These are phyloP conservation scores for Aureobasidium namibiae DNA, from an alignment of 2,329 filamentous ascomycete genomes.

Conservation along the genomic window DNA sequence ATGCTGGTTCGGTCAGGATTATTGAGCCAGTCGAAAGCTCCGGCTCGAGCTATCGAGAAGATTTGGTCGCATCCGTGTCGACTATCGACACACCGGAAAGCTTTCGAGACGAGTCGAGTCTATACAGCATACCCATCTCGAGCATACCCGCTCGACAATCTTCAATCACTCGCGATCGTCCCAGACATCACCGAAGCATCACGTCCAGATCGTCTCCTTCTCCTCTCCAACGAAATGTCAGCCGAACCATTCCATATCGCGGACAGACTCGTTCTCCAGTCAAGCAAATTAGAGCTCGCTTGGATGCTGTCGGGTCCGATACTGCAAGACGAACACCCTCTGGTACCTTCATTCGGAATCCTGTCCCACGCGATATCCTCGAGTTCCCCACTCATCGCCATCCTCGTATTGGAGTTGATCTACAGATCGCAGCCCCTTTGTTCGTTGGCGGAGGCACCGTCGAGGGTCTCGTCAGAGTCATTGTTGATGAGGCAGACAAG, in stretches of 20 bases:
- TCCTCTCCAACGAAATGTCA: constrained; percentile 14
- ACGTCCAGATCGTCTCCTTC: constrained; percentile 8
- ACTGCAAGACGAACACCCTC: constrained; percentile 36
- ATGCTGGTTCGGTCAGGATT: constrained; percentile 22
- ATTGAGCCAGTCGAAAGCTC: constrained; percentile 12
- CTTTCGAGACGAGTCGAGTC: constrained; percentile 31
- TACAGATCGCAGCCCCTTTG: constrained; percentile 43
- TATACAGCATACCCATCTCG: constrained; percentile 37
- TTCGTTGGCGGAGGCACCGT: constrained; percentile 49
- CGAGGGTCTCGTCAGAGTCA: constrained; percentile 42
- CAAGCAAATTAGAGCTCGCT: constrained; percentile 32
- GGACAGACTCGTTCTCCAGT: constrained; percentile 43
- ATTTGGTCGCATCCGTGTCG: constrained; percentile 20
- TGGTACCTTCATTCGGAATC: constrained; percentile 41
- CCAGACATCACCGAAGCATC: neutral
- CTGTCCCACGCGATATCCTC: constrained; percentile 40
- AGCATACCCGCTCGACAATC: constrained; percentile 40
- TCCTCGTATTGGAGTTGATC: constrained; percentile 39
- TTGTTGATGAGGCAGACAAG: constrained; percentile 39
- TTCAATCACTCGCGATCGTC: constrained; percentile 25
- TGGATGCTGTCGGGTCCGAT: constrained; percentile 37
- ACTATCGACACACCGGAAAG: constrained; percentile 18
- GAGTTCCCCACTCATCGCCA: constrained; percentile 42
- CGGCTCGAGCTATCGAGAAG: constrained; percentile 13
- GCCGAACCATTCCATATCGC: constrained; percentile 32